These are phyloP conservation scores for Talaromyces islandicus DNA, from an alignment of 2,329 filamentous ascomycete species.

Conservation along the genomic window DNA sequence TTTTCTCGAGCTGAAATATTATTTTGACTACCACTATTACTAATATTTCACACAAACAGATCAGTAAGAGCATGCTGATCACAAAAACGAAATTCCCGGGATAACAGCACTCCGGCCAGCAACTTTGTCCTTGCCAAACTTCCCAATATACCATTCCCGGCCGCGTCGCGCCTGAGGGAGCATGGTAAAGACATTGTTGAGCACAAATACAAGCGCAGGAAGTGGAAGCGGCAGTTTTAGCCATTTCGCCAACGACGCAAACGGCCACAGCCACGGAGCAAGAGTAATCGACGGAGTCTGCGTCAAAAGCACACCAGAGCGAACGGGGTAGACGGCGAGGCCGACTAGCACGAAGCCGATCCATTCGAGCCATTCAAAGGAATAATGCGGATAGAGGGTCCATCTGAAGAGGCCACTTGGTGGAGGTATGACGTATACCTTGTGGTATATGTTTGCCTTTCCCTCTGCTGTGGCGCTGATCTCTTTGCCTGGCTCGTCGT, in stretches of 20 bases:
- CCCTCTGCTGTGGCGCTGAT: constrained; percentile 15
- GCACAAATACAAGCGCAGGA: constrained; percentile 72
- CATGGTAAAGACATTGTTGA: constrained; percentile 90
- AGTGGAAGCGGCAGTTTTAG: constrained; percentile 48
- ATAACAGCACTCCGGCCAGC: constrained; percentile 68
- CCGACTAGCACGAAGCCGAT: constrained; percentile 68
- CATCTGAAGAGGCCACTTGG: constrained; percentile 74
- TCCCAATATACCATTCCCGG: constrained; percentile 77
- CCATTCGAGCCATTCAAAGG: constrained; percentile 98
- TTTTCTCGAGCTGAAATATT: background rate
- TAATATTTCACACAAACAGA: background rate
- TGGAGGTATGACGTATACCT: constrained; percentile 80
- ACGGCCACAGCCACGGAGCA: constrained; percentile 31
- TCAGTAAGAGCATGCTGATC: background rate
- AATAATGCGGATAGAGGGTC: constrained; percentile 85
- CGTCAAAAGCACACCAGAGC: background rate
- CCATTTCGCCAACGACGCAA: constrained; percentile 21
- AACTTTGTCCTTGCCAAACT: constrained; percentile 80
- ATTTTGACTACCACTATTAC: background rate
- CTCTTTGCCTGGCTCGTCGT: constrained; percentile 16
- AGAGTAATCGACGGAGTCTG: constrained; percentile 20
- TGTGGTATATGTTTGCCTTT: constrained; percentile 55
- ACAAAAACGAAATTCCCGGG: constrained; percentile 46
- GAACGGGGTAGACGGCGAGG: constrained; percentile 26
- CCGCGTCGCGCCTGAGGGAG: constrained; percentile 76